Evolutionary conservation across 768 basidiomycete genomes (phyloP).

Genomic region (Boletus patriciae): DNA sequence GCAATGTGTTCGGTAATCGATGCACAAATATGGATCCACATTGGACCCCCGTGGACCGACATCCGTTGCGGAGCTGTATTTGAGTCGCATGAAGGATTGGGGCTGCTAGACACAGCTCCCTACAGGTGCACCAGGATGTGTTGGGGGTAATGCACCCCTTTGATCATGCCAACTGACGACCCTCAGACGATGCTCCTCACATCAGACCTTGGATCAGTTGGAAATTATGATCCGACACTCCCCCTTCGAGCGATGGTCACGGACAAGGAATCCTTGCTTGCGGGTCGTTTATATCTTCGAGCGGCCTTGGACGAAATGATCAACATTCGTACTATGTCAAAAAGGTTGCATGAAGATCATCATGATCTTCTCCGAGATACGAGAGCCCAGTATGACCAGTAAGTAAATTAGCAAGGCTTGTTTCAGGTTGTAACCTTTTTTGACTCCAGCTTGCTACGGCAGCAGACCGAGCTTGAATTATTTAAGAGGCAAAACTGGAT

Average conservation of each 20-base stretch:
- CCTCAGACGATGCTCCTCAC: slow-evolving; percentile 3
- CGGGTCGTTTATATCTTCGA: slow-evolving; percentile 6
- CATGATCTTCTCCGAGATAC: neutral
- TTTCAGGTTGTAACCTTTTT: neutral
- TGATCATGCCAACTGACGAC: slow-evolving; percentile 10
- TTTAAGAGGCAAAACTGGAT: neutral
- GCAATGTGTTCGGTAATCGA: too few relatives aligned
- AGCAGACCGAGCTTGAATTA: neutral
- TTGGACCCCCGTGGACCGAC: slow-evolving; percentile 10
- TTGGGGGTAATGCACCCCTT: neutral
- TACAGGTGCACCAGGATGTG: neutral
- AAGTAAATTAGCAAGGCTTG: neutral
- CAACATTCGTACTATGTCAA: neutral
- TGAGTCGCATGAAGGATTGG: neutral
- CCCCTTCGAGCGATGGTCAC: neutral
- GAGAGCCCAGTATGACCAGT: slow-evolving; percentile 4
- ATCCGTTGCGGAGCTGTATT: slow-evolving; percentile 3
- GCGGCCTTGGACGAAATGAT: slow-evolving; percentile 5
- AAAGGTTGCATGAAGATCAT: neutral
- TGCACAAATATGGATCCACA: slow-evolving; percentile 2
- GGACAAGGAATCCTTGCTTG: neutral
- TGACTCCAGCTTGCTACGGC: neutral
- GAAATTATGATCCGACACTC: neutral
- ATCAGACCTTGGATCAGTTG: slow-evolving; percentile 1
- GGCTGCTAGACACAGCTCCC: slow-evolving; percentile 3